Conservation (phyloP, 1,139 yeast genomes). For the Kodamaea arcana region DNA sequence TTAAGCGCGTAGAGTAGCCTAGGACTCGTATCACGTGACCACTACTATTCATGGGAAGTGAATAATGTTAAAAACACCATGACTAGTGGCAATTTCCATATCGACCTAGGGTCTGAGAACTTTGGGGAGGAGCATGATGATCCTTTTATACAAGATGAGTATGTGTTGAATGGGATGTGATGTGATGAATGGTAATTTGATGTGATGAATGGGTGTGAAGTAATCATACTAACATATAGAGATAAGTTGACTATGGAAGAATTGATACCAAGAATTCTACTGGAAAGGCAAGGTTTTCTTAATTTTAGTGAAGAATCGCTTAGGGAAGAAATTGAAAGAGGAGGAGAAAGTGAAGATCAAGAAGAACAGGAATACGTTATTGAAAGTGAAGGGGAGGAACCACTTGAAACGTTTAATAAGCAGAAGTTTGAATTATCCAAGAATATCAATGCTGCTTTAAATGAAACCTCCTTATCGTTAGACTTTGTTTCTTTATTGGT, state of each 20-base stretch:
- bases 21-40: too few relatives aligned
- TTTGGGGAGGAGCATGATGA: conserved; percentile 30
- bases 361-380: not conserved
- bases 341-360: not conserved
- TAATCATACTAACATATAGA: conserved; percentile 18
- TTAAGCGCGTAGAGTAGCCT: too few relatives aligned
- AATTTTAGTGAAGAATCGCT: conserved; percentile 57
- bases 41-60: too few relatives aligned
- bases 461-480: conserved; percentile 82
- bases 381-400: conserved; percentile 13
- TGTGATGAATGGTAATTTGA: not conserved
- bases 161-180: conserved; percentile 14
- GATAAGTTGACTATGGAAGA: conserved; percentile 37
- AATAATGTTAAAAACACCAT: conserved; percentile 1
- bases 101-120: conserved; percentile 22
- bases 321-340: conserved; percentile 36
- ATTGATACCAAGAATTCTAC: conserved; percentile 38
- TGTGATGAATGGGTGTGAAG: conserved; percentile 2
- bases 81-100: conserved; percentile 9
- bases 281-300: conserved; percentile 37
- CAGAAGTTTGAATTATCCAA: conserved; percentile 55
- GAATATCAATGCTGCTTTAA: conserved; percentile 64
- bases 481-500: conserved; percentile 83
- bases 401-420: conserved; percentile 49
- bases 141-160: conserved; percentile 40